phyloP scores from a whole-genome alignment of 345 rosid genomes.

The Melaleuca quinquenervia region DNA sequence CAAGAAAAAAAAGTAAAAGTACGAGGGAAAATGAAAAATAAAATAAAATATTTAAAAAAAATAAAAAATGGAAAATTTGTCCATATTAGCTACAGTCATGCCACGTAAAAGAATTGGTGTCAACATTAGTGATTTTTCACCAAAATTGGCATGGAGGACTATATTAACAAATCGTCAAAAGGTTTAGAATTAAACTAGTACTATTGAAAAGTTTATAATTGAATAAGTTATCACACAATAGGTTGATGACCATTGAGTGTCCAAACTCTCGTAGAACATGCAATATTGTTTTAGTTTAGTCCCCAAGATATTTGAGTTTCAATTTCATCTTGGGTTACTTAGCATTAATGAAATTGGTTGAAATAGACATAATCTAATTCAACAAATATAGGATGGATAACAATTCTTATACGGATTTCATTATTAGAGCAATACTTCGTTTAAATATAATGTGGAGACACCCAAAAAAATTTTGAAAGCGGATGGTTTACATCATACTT shows the following conservation, averaged over 20 bases:
- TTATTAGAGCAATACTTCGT: not conserved
- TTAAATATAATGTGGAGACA: not conserved
- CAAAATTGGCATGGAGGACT: not conserved
- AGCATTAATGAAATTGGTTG: not conserved
- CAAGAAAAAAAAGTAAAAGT: no score
- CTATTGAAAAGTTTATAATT: not conserved
- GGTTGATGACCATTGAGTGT: not conserved
- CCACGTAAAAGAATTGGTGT: accelerated
- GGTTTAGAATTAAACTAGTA: not conserved
- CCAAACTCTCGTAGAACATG: not conserved
- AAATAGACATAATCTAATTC: not conserved
- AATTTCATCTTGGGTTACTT: not conserved
- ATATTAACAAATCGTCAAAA: not conserved
- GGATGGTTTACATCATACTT: not conserved
- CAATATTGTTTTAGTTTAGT: not conserved
- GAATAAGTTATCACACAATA: not conserved
- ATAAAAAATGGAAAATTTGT: not conserved
- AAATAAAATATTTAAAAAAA: not conserved
- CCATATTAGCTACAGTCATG: not conserved
- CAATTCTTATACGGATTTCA: not conserved
- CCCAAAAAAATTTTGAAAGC: not conserved
- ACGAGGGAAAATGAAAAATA: not conserved
- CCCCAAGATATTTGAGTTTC: not conserved
- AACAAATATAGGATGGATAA: not conserved
- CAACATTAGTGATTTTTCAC: accelerated